Evolutionary conservation across 306 rosid species (phyloP), one percentile per base, ranked within the genome.

Genomic region (Fragaria vesca): DNA sequence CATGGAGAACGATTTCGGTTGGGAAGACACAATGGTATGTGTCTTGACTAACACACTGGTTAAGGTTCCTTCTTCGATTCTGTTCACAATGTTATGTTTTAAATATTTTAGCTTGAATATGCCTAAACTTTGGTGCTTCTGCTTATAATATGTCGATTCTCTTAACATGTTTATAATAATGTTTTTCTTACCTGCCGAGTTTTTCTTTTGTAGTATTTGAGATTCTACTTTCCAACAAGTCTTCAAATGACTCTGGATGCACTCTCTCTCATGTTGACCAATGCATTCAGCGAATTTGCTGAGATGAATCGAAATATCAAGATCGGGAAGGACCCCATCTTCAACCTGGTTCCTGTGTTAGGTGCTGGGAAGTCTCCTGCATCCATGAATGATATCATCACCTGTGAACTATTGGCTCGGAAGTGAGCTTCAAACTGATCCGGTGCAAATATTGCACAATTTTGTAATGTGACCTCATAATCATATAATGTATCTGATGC

Each of bases 301-400:
- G 82, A 85, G 68, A 75, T 82, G 79, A 79, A 84, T 73, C 85
- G 34, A 73, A 85, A 71, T 11, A 69, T 85, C 24, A 57, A 58
- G 30, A 76, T 65, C 68, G 84, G 83, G 1, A 81, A 85, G 51
- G 91, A 87, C 54, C 90, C 91, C 77, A 85, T 87, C 88, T 89
- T 95, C 88, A 95, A 89, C 92, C 85, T 92, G 76, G 88, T 92
- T 85, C 97, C 97, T 38, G 97, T 95, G 50, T 24, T 91, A 20
- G 90, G 97, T 72, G 87, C 88, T 52, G 97, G 98, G 73, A 75
- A 80, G 50, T 81, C 85, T 82, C 87, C 94, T 50, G 81, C 89
- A 72, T 85, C 88, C 74, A 81, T 92, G 89, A 84, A 88, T 60
- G 85, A 92, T 82, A 54, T 89, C 24, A 72, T 91, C 77, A 89